Conservation (phyloP, 129 eudicot species). For the Daucus carota region DNA sequence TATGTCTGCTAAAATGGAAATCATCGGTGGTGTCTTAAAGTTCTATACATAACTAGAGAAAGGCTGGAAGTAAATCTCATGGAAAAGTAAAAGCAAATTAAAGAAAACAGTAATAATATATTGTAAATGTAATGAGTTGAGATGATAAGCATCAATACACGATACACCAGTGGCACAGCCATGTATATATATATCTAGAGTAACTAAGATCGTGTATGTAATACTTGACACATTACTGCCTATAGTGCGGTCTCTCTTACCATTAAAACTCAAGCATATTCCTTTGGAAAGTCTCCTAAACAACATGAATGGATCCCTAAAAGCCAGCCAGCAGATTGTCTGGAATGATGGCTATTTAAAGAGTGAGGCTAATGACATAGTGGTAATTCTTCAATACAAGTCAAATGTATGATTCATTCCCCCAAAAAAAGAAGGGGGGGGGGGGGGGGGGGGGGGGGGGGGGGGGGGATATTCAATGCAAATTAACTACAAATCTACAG, state of each 20-base stretch:
- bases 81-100: neutral
- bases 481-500: neutral
- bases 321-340: neutral
- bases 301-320: neutral
- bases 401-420: no score
- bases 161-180: no score
- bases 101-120: no score
- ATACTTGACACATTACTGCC: neutral
- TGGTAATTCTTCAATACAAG: neutral
- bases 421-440: neutral
- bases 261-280: neutral
- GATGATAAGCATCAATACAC: neutral
- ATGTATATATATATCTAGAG: neutral
- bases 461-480: no score
- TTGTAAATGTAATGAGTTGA: neutral
- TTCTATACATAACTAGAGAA: no score
- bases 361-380: no score
- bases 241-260: neutral
- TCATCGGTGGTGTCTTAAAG: neutral
- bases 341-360: neutral
- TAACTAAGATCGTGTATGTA: neutral
- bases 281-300: neutral
- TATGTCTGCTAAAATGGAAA: neutral
- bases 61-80: neutral
- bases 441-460: no score